Conservation (phyloP, 768 basidiomycete species). For the Strobilomyces dryophilus region DNA sequence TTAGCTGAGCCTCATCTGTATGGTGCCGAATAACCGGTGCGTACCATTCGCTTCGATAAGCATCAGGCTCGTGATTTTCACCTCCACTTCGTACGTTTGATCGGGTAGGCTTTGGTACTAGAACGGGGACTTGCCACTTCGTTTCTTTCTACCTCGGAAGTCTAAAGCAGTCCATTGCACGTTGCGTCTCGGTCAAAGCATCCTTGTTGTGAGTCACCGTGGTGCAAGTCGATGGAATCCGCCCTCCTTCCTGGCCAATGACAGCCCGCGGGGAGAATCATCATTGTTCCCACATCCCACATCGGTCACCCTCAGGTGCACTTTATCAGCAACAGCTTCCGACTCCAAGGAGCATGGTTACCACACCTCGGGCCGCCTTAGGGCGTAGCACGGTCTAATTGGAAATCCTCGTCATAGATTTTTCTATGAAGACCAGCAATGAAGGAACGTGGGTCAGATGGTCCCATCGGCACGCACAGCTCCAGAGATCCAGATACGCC, state of each 20-base stretch:
- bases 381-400: neutral
- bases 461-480: neutral
- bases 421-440: neutral
- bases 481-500: neutral
- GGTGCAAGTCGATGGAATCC: too few relatives aligned
- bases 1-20: neutral
- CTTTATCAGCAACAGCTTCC: neutral
- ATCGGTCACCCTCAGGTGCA: neutral
- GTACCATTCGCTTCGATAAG: too few relatives aligned
- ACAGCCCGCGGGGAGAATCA: neutral
- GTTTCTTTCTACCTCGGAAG: neutral
- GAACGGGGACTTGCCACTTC: neutral
- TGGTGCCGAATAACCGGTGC: neutral
- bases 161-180: neutral
- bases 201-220: neutral
- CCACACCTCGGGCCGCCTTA: neutral
- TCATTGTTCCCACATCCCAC: neutral
- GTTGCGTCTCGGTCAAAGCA: neutral
- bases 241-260: neutral
- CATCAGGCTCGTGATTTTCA: neutral
- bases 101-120: neutral
- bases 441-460: neutral
- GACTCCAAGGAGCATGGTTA: neutral
- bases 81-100: neutral
- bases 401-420: neutral